Evolutionary conservation across 2,329 filamentous ascomycete species (phyloP).

Genomic region (Gnomoniopsis smithogilvyi): DNA sequence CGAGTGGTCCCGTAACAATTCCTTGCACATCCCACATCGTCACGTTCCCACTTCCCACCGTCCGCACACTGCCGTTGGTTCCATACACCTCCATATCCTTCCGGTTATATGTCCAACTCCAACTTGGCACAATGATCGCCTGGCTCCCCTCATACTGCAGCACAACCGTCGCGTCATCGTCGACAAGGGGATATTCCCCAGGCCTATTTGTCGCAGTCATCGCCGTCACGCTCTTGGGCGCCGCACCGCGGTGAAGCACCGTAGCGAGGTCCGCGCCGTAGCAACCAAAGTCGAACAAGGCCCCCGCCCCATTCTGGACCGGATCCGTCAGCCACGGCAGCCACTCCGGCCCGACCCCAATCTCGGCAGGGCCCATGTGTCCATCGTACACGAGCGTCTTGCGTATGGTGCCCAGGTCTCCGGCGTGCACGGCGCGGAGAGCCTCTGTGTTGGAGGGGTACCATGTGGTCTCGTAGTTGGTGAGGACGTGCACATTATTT

Average conservation of each 20-base stretch:
- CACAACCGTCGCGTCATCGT: background rate
- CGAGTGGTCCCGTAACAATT: background rate
- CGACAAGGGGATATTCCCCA: background rate
- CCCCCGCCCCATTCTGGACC: background rate
- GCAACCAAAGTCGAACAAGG: background rate
- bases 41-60: background rate
- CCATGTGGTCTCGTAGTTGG: background rate
- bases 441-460: background rate
- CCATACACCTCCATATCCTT: background rate
- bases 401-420: background rate
- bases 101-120: background rate
- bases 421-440: background rate
- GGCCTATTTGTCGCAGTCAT: background rate
- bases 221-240: background rate
- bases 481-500: background rate
- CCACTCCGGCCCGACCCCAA: background rate
- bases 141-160: background rate
- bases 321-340: background rate
- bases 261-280: background rate
- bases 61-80: background rate
- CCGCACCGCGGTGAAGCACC: background rate
- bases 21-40: background rate
- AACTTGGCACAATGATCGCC: background rate
- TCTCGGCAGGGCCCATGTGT: background rate
- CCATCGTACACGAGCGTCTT: background rate